Evolutionary conservation across 225 moss, liverwort and hornwort genomes (phyloP).

Genomic region (Neckera pumila): DNA sequence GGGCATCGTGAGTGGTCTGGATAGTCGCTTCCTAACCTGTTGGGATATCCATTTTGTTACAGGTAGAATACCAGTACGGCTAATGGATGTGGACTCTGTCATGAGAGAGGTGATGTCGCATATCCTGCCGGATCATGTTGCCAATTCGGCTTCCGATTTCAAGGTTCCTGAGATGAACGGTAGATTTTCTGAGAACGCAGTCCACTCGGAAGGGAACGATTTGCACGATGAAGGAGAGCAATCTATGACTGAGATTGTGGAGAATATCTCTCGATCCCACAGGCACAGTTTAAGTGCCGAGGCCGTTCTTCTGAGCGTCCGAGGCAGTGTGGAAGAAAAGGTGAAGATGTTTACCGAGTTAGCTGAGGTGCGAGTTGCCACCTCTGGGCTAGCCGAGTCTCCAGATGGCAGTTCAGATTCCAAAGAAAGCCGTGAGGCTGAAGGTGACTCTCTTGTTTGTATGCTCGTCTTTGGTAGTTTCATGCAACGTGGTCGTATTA

Average conservation of each 20-base stretch:
- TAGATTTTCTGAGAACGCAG: neutral
- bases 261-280: slow-evolving; percentile 18
- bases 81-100: slow-evolving; percentile 19
- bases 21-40: neutral
- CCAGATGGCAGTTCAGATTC: neutral
- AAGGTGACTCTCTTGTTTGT: neutral
- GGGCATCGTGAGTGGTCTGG: neutral
- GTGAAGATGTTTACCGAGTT: slow-evolving; percentile 32
- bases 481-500: too few species aligned
- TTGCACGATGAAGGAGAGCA: neutral
- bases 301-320: slow-evolving; percentile 16
- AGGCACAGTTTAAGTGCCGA: slow-evolving; percentile 24
- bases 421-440: neutral
- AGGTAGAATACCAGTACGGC: neutral
- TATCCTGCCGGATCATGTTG: neutral
- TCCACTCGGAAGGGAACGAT: neutral
- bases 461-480: too few species aligned
- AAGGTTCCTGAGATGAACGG: neutral
- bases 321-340: slow-evolving; percentile 26
- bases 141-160: neutral
- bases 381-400: neutral
- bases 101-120: slow-evolving; percentile 8
- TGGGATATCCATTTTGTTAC: neutral
- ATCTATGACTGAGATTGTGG: slow-evolving; percentile 8
- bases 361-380: neutral